Conservation (phyloP, 2,329 filamentous ascomycete genomes). For the Botrytis cinerea region DNA sequence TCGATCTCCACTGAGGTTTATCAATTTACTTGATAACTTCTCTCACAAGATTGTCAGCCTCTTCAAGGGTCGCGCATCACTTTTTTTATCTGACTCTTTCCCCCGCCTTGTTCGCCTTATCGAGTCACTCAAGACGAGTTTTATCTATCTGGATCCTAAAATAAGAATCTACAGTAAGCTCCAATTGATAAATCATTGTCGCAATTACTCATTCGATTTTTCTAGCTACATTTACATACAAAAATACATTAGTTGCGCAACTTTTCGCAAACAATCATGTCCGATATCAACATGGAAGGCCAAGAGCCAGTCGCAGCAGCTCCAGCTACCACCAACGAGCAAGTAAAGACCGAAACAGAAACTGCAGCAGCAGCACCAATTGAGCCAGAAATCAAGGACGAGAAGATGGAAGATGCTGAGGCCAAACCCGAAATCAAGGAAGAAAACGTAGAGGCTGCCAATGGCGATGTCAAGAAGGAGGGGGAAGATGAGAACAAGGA, state of each 20-base stretch:
- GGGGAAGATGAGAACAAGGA: constrained; percentile 22
- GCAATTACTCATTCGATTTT: not conserved
- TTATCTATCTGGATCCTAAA: constrained; percentile 22
- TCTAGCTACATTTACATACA: not conserved
- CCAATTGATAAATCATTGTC: constrained; percentile 12
- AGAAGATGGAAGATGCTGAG: constrained; percentile 21
- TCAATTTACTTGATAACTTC: not conserved
- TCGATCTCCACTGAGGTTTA: not conserved
- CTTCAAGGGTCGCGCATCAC: constrained; percentile 3
- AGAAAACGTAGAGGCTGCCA: constrained; percentile 26
- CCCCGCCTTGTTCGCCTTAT: constrained; percentile 35
- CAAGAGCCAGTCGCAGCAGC: constrained; percentile 27
- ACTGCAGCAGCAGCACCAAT: constrained; percentile 28
- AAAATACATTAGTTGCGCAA: not conserved
- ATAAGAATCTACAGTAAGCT: constrained; percentile 3
- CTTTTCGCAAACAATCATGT: constrained; percentile 20
- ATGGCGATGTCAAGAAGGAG: constrained; percentile 22
- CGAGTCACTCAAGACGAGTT: constrained; percentile 24
- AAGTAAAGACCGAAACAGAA: constrained; percentile 28
- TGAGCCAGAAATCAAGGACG: constrained; percentile 28
- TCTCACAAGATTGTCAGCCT: not conserved
- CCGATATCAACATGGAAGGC: constrained; percentile 24
- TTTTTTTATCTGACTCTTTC: constrained; percentile 27
- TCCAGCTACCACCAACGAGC: constrained; percentile 32
- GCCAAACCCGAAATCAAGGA: constrained; percentile 22